Base-by-base conservation (phyloP, 2,329 filamentous ascomycete genomes). In the Graphilbum sp. region DNA sequence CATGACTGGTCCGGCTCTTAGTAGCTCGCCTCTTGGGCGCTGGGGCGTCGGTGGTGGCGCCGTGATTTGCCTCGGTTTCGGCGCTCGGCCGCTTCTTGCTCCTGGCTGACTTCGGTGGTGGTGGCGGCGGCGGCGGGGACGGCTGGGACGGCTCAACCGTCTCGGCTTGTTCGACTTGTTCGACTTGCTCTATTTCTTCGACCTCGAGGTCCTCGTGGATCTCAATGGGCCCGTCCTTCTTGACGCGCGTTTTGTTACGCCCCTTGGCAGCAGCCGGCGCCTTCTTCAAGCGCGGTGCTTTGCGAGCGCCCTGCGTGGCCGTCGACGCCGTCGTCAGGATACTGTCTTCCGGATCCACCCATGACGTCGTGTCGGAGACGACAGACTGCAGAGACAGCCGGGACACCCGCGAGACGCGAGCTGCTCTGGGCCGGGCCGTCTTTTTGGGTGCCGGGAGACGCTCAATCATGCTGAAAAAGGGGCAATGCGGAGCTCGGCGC, bases 391-490 rank as follows among this genome's bases (percentile, higher is more conserved):
- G 58, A 1, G 75, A 80, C 13, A 71, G 53, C 25, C 82, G 72
- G 4, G 81, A 82, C 9, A 68, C 65, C 53, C 85, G 87, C 18
- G 84, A 90, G 33, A 65, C 56, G 44, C 67, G 60, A 13, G 57
- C 70, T 54, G 51, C 59, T 53, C 64, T 79, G 61, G 56, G 67
- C 60, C 51, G 67, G 35, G 55, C 54, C 11, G 67, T 55, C 45
- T 72, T 69, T 59, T 79, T 79, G 21, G 69, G 61, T 23, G 59
- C 54, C 47, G 61, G 66, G 50, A 72, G 60, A 49, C 68, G 66
- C 50, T 64, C 72, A 20, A 70, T 66, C 21, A 93, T 69, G 2
- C 64, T 59, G 52, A 96, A 96, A 61, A 93, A 96, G 13, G 75
- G 67, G 53, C 90, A 98, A 19, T 79, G 67, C 0, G 84, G 73